These are phyloP conservation scores for Melaleuca alternifolia DNA, from an alignment of 345 rosid species.

Conservation along the genomic window DNA sequence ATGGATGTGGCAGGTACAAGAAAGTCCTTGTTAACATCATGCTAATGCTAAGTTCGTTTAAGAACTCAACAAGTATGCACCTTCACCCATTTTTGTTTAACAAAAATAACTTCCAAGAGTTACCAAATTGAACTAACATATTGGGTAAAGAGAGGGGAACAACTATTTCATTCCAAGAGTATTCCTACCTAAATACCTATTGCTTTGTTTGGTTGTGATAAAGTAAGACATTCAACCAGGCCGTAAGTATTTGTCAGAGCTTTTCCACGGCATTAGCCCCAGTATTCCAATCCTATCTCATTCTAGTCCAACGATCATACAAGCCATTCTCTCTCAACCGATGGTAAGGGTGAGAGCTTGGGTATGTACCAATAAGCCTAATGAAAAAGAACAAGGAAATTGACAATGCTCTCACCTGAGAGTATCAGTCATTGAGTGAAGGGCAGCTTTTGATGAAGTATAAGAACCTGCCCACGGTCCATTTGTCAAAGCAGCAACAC, in stretches of 20 bases:
- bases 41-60: background rate
- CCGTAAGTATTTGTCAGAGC: background rate
- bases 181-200: background rate
- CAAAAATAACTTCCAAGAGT: background rate
- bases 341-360: background rate
- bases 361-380: background rate
- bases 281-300: background rate
- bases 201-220: background rate
- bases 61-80: background rate
- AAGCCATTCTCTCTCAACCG: background rate
- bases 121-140: background rate
- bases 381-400: background rate
- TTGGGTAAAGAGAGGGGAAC: background rate
- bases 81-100: background rate
- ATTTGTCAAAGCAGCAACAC: conserved; percentile 44
- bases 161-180: background rate
- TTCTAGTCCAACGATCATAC: background rate
- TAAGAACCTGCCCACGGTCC: conserved; percentile 79
- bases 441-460: conserved; percentile 78
- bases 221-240: background rate
- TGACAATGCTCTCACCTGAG: conserved; percentile 39
- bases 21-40: background rate
- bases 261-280: background rate
- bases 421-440: conserved; percentile 74
- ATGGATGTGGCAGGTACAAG: background rate